Percentiles rank a stretch among this genome's conserved stretches.
phyloP scores from a whole-genome alignment of 257 asterid genomes.

The Forsythia suspensa region DNA sequence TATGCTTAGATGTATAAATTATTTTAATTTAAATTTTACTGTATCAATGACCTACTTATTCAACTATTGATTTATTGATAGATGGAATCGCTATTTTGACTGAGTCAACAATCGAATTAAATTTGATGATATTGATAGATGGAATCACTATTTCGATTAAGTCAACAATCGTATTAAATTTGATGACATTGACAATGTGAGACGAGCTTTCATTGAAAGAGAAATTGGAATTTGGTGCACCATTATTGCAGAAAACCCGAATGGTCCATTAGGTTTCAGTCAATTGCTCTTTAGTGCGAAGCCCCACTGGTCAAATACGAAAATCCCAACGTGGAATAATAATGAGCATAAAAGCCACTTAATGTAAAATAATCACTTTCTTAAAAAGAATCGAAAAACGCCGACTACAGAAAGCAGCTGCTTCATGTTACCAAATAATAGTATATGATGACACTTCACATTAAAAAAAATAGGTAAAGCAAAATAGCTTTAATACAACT shows the following conservation, averaged over 20 bases:
- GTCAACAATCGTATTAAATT: no score
- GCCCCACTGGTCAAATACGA: constrained; percentile 30
- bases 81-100: no score
- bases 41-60: no score
- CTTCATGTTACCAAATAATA: not conserved
- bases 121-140: no score
- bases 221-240: not conserved
- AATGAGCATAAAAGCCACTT: constrained; percentile 22
- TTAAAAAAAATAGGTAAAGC: not conserved
- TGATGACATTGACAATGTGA: no score
- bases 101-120: no score
- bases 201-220: no score
- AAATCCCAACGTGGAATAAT: constrained; percentile 34
- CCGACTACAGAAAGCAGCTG: not conserved
- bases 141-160: no score
- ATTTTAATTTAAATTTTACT: no score
- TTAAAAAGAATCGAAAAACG: not conserved
- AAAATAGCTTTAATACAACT: not conserved
- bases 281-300: not conserved
- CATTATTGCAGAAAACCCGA: no score
- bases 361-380: not conserved
- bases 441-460: not conserved
- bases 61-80: no score
- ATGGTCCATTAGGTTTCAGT: not conserved
- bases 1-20: no score